Evolutionary conservation across 1,139 yeast genomes (phyloP).

Genomic region (Hansenula lynferdii): DNA sequence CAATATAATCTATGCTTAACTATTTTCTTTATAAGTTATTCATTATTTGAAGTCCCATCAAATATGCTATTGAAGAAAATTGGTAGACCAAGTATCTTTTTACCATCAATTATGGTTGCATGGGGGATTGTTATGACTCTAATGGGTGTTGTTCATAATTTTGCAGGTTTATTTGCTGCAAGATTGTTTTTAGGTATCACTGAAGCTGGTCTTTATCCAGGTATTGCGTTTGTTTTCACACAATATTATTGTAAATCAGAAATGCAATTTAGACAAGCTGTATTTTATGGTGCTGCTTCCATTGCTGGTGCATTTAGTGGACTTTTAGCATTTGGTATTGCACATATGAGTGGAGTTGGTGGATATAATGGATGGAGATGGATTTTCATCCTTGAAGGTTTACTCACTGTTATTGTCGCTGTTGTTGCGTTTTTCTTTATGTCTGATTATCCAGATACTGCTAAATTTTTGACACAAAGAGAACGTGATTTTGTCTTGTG

Average conservation of each 20-base stretch:
- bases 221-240: slow-evolving; percentile 35
- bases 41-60: slow-evolving; percentile 52
- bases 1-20: slow-evolving; percentile 52
- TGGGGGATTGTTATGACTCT: slow-evolving; percentile 51
- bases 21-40: slow-evolving; percentile 52
- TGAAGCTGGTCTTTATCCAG: slow-evolving; percentile 58
- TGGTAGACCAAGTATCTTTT: slow-evolving; percentile 40
- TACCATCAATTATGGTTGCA: slow-evolving; percentile 42
- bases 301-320: slow-evolving; percentile 51
- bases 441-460: slow-evolving; percentile 61
- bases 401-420: slow-evolving; percentile 52
- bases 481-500: slow-evolving; percentile 42
- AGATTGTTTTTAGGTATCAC: slow-evolving; percentile 50
- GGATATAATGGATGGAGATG: slow-evolving; percentile 74
- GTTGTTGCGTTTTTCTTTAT: slow-evolving; percentile 51
- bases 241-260: slow-evolving; percentile 46
- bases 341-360: slow-evolving; percentile 30
- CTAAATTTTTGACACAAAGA: slow-evolving; percentile 40
- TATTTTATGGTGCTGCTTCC: slow-evolving; percentile 47
- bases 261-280: slow-evolving; percentile 41
- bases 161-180: slow-evolving; percentile 39
- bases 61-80: slow-evolving; percentile 33
- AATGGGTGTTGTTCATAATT: slow-evolving; percentile 36
- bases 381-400: slow-evolving; percentile 71
- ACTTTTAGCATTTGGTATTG: slow-evolving; percentile 36